Base-by-base conservation (phyloP, 768 basidiomycete genomes). In the Pilatotrama ljubarskyi region DNA sequence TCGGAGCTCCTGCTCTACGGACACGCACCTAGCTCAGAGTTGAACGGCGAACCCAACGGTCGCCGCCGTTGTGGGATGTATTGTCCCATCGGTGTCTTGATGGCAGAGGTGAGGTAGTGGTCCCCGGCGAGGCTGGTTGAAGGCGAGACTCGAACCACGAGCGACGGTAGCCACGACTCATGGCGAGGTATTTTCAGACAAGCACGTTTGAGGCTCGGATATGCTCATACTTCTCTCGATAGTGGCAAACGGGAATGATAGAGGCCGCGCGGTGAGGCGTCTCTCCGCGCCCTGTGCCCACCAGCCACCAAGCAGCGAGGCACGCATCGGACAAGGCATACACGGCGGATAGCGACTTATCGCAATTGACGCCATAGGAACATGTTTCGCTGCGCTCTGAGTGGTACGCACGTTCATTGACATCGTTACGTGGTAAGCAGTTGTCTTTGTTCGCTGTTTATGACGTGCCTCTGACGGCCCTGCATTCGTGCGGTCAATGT, bases 271-370 rank as follows among this genome's bases (percentile, higher is more conserved):
- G 55, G 55, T 17, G 32, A 48, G 54, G 61, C 61, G 61, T 46
- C 51, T 53, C 32, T 47, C 50, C 38, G 37, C 61, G 32, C 61
- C 61, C 61, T 62, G 26, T 52, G 49, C 61, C 61, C 61, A 56
- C 5, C 55, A 44, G 55, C 20, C 50, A 35, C 18, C 51, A 22
- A 25, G 36, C 51, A 37, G 61, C 37, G 50, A 62, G 47, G 53
- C 59, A 24, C 15, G 38, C 22, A 10, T 42, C 5, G 55, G 15
- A 47, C 38, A 51, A 18, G 18, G 20, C 50, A 20, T 37, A 47
- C 44, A 48, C 32, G 36, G 15, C n/a, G 9, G n/a, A 55, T 46
- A 36, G 17, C 26, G 37, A 29, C 56, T 29, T 51, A 51, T 51
- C 41, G 43, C 25, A 17, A 6, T n/a, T 9, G 15, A 24, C 43